A percentile compares a stretch with the other conserved stretches of the same genome.
Conservation (phyloP, 495 filamentous ascomycete genomes). For the Astrothelium macrocarpum region DNA sequence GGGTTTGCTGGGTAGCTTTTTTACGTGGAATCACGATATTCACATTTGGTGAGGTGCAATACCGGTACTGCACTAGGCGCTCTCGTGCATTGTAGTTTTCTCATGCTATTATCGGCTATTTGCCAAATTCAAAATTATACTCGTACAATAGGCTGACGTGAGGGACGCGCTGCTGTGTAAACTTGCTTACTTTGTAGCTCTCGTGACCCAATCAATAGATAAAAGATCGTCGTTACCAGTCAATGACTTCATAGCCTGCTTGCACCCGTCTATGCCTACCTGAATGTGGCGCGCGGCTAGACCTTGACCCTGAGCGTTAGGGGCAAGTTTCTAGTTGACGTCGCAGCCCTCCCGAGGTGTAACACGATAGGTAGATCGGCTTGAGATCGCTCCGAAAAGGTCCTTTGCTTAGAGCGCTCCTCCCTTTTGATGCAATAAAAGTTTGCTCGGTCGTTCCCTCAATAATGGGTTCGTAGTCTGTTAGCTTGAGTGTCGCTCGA, state of each 20-base stretch:
- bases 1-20: not conserved
- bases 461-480: not conserved
- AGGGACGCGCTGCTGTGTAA: too few species aligned
- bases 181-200: too few species aligned
- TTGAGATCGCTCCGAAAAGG: not conserved
- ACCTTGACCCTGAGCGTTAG: not conserved
- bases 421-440: not conserved
- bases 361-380: not conserved
- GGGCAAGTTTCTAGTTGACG: not conserved
- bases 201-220: too few species aligned
- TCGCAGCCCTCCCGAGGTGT: not conserved
- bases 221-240: too few species aligned
- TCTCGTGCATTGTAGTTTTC: not conserved
- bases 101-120: not conserved
- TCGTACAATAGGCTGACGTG: not conserved
- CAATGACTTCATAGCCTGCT: not conserved
- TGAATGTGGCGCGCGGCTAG: slow-evolving; percentile 2
- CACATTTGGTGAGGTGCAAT: not conserved
- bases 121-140: not conserved
- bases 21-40: not conserved
- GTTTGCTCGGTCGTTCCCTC: not conserved
- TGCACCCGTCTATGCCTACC: not conserved
- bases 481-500: not conserved
- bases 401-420: not conserved
- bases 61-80: not conserved